phyloP scores from a whole-genome alignment of 768 basidiomycete species.

The Pisolithus microcarpus region DNA sequence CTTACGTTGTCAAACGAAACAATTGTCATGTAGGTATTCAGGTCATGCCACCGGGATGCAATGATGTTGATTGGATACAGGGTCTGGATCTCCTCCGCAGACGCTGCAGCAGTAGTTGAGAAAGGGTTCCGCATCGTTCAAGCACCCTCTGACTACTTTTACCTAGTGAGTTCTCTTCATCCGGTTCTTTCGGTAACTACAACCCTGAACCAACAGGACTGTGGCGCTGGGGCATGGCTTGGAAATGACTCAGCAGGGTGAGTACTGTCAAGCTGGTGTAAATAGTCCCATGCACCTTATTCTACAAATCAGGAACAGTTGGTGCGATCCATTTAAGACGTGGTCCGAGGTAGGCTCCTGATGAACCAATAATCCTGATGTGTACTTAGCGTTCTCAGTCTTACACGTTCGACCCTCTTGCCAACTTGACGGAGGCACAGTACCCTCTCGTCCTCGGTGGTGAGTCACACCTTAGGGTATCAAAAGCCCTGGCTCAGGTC shows the following conservation, averaged over 20 bases:
- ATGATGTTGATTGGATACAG: conserved; percentile 10
- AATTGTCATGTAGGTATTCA: conserved; percentile 30
- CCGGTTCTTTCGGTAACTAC: neutral
- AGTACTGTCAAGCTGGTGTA: neutral
- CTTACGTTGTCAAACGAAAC: conserved; percentile 36
- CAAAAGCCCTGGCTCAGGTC: conserved; percentile 1
- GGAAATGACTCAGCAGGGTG: conserved; percentile 29
- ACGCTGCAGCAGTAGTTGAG: conserved; percentile 33
- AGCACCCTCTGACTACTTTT: conserved; percentile 46
- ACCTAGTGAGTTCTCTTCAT: conserved; percentile 28
- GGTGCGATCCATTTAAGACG: conserved; percentile 48
- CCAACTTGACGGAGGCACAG: conserved; percentile 32
- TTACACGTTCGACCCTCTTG: conserved; percentile 46
- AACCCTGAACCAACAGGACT: conserved; percentile 25
- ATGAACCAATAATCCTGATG: conserved; percentile 1
- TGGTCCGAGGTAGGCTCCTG: conserved; percentile 37
- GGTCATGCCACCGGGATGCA: neutral
- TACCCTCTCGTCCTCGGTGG: conserved; percentile 33
- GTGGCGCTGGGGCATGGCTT: conserved; percentile 44
- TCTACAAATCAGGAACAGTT: conserved; percentile 29
- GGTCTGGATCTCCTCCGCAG: conserved; percentile 41
- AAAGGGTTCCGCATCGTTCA: conserved; percentile 41
- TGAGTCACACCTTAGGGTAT: conserved; percentile 10
- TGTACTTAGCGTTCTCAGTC: conserved; percentile 27
- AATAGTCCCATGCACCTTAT: neutral